Conservation (phyloP, 192 early-diverging fungal species). For the Cladochytrium replicatum region DNA sequence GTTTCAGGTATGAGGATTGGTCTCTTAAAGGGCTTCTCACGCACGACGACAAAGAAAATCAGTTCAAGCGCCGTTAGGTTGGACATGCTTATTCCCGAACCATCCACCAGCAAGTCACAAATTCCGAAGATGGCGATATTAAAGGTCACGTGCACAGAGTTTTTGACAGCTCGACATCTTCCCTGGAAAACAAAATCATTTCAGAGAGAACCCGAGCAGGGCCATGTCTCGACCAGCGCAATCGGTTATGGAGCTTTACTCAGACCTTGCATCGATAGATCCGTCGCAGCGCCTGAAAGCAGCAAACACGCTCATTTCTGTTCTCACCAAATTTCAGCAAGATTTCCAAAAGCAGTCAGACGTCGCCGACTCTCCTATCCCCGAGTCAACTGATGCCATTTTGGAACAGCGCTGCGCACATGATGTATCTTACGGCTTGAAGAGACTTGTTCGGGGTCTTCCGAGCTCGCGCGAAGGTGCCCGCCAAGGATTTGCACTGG, state of each 20-base stretch:
- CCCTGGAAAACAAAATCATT: too few species aligned
- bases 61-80: too few species aligned
- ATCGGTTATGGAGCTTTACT: conserved; percentile 56
- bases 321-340: conserved; percentile 19
- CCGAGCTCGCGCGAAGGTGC: conserved; percentile 77
- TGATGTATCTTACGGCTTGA: conserved; percentile 79
- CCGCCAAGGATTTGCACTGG: conserved; percentile 91
- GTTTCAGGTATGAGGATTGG: too few species aligned
- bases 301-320: conserved; percentile 39
- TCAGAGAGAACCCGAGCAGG: too few species aligned
- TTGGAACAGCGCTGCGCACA: conserved; percentile 55
- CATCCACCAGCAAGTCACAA: too few species aligned
- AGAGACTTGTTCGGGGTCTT: conserved; percentile 81
- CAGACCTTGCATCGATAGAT: conserved; percentile 74
- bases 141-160: too few species aligned
- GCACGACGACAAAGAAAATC: too few species aligned
- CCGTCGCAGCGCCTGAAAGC: conserved; percentile 51
- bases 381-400: conserved; percentile 18
- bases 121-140: too few species aligned
- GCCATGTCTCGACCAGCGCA: conserved; percentile 10
- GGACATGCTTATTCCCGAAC: too few species aligned
- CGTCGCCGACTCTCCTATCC: conserved; percentile 6
- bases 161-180: too few species aligned
- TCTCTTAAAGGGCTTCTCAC: too few species aligned
- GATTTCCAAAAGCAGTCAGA: conserved; percentile 13